Evolutionary conservation across 805 yeast genomes (phyloP), one percentile per base, ranked within the genome.

Genomic region (Huiozyma naganishii): DNA sequence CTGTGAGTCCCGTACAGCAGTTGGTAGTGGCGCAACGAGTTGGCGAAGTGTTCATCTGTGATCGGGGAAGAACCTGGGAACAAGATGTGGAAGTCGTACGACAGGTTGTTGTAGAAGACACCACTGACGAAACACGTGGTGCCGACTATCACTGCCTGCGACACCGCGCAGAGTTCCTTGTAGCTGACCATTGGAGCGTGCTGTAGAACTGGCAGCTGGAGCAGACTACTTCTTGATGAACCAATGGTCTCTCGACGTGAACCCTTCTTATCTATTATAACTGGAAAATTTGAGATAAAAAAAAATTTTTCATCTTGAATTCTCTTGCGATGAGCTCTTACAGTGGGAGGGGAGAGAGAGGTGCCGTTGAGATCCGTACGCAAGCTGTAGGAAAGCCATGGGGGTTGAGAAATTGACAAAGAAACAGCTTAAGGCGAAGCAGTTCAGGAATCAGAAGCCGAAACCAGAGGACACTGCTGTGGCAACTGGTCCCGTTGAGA

Each of bases 41-140:
- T 66, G 7, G 67, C 76, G 52, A 82, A 80, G 39, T 74, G 76
- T n/a, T 58, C 71, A 17, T 67, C 72, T 2, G 77, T 69, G 6
- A 73, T 69, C 12, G 61, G 55, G 11, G 9, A 11, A 5, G n/a
- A 9, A n/a, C 72, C 53, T 29, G 69, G 66, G 83, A 90, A 89
- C 42, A 92, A 69, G 17, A 95, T 74, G 51, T 72, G 68, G 63
- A 74, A 76, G 58, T 87, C 95, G 55, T 89, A 92, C 1, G 95
- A 83, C 70, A 80, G 77, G 63, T 87, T 86, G 39, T 83, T 73
- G 59, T 76, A 83, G 39, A 87, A 59, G 27, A 82, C 76, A 29
- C 98, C 98, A 45, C 90, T 70, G 10, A 82, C 73, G 64, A 89
- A 90, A 29, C 88, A 79, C 13, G 83, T 68, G 30, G 92, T 52